Conservation (phyloP, 2,329 filamentous ascomycete species). For the Alternaria sp. region DNA sequence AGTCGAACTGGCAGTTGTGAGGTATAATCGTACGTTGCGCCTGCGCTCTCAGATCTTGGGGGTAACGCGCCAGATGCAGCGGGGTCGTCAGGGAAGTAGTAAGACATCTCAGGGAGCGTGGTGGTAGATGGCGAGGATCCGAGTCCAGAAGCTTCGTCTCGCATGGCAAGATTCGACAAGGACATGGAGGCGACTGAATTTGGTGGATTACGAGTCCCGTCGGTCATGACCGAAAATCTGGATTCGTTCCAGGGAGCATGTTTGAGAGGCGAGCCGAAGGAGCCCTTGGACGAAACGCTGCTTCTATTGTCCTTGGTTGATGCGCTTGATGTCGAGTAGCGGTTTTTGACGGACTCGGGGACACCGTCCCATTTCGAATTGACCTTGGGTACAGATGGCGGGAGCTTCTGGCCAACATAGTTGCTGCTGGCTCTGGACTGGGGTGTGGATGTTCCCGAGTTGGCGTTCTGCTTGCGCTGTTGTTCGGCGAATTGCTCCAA, state of each 20-base stretch:
- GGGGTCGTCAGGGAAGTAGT: constrained; percentile 38
- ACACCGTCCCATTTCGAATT: constrained; percentile 65
- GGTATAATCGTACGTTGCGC: constrained; percentile 2
- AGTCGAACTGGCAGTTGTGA: constrained; percentile 12
- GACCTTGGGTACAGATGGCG: constrained; percentile 59
- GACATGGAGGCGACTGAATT: constrained; percentile 41
- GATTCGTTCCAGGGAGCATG: constrained; percentile 26
- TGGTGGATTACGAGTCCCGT: constrained; percentile 39
- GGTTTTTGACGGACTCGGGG: constrained; percentile 52
- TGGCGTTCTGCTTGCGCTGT: constrained; percentile 51
- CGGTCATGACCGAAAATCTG: constrained; percentile 31
- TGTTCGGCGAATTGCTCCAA: constrained; percentile 56
- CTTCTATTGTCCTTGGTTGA: constrained; percentile 28
- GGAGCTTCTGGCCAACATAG: constrained; percentile 55
- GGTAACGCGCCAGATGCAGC: constrained; percentile 26
- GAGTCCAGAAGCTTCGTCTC: constrained; percentile 12
- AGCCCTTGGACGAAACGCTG: constrained; percentile 27
- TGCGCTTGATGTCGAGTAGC: constrained; percentile 18
- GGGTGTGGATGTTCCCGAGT: constrained; percentile 29
- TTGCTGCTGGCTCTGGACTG: constrained; percentile 23
- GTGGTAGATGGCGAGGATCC: constrained; percentile 31
- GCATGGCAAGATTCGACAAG: constrained; percentile 13
- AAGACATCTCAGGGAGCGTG: constrained; percentile 37
- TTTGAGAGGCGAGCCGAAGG: constrained; percentile 18
- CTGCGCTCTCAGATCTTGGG: neutral